Base-by-base conservation (phyloP, 2,329 filamentous ascomycete genomes). In the Cladosporium sp. region DNA sequence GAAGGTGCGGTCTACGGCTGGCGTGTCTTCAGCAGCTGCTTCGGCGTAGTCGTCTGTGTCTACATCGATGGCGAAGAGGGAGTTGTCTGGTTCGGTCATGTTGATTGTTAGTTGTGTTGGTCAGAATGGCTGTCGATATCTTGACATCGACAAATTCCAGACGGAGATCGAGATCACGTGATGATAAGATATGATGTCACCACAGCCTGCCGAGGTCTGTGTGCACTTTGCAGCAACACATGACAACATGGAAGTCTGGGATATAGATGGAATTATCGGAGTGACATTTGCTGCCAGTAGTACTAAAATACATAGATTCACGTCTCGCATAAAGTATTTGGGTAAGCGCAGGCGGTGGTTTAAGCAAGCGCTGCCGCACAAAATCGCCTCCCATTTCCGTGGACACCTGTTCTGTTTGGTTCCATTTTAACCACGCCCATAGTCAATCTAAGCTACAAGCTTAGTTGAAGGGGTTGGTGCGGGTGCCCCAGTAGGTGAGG, bases 401-500 rank as follows among this genome's bases (percentile, higher is more conserved):
- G 34, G 49, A 51, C 49, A 36, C 42, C 54, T 28, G 54, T 56
- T 49, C 54, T 56, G 54, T 56, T 56, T 20, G 42, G 19, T 45
- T 49, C 54, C 54, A 49, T 49, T 49, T 49, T 49, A 39, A 56
- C 28, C 34, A 49, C 43, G 19, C 36, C 47, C 47, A 39, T 15
- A 12, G 17, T 34, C 38, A 42, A 22, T 17, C 42, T 39, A 50
- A 56, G 54, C 42, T 20, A 56, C 34, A 39, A 39, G 55, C 67
- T 82, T 88, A 92, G 72, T 92, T 86, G 76, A 96, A 95, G 61
- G 91, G 91, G 81, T 92, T 93, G 78, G 91, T 94, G 73, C 89
- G 88, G 71, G 93, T 97, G 71, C 93, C 93, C 93, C 93, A 97
- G 89, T 90, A 97, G 73, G 91, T 96, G 69, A 97, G 82, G 84